Percentiles rank a stretch among this genome's conserved stretches.
These are phyloP conservation scores for Coniochaeta ligniaria DNA, from an alignment of 2,329 filamentous ascomycete species.

Conservation along the genomic window DNA sequence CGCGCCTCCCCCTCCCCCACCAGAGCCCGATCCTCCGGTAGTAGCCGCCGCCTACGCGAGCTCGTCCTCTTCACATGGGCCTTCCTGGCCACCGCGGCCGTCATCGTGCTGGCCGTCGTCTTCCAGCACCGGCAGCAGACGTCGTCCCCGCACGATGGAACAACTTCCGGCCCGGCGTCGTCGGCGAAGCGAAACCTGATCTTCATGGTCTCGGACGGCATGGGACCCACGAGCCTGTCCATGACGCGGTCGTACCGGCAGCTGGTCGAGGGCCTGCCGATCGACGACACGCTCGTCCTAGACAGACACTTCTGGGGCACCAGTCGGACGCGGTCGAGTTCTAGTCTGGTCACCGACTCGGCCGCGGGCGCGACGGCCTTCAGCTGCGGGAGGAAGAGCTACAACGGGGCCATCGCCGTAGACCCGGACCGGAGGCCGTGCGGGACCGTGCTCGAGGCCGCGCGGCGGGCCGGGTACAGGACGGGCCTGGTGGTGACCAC, in stretches of 20 bases:
- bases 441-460: conserved; percentile 87
- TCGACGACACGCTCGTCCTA: conserved; percentile 67
- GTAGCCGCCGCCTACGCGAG: conserved; percentile 51
- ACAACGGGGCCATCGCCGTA: conserved; percentile 92
- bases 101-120: conserved; percentile 74
- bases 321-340: conserved; percentile 77
- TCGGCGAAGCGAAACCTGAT: conserved; percentile 81
- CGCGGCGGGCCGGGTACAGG: conserved; percentile 83
- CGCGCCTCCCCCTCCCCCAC: conserved; percentile 3
- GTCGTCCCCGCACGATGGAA: conserved; percentile 18
- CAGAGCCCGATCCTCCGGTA: conserved; percentile 3
- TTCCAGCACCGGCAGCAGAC: conserved; percentile 63
- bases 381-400: conserved; percentile 86
- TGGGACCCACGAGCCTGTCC: conserved; percentile 88
- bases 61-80: conserved; percentile 76
- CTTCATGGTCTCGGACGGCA: conserved; percentile 99
- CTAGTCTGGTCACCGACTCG: conserved; percentile 85
- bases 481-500: conserved; percentile 95
- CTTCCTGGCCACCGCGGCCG: conserved; percentile 66
- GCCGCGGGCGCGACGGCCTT: conserved; percentile 97
- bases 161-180: too few species aligned
- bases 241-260: conserved; percentile 85
- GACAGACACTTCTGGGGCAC: conserved; percentile 88
- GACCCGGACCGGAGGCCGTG: conserved; percentile 80
- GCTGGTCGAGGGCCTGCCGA: conserved; percentile 63